Base-by-base conservation (phyloP, 1,284 basidiomycete genomes). In the Stereum hirsutum region DNA sequence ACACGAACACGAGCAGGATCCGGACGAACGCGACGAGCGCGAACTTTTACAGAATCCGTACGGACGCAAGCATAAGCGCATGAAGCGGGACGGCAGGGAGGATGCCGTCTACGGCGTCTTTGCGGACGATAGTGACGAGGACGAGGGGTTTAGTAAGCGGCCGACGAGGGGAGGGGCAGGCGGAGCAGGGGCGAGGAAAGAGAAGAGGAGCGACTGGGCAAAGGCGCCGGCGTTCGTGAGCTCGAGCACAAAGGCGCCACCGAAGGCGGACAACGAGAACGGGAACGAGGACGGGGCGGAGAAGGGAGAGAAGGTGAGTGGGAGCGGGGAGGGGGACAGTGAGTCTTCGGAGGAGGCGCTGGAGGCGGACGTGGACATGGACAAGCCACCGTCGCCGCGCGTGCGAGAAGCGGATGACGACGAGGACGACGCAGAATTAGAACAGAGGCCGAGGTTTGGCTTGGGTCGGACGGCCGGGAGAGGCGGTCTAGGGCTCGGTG, bases 91-190 rank as follows among this genome's bases (percentile, higher is more conserved):
- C 45, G 80, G 75, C 23, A 89, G 85, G 58, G 83, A 87, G 28
- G 78, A 82, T 45, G 83, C 83, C 1, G 72, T 86, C 44, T 92
- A 94, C 55, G 92, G 92, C 3, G 69, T 91, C 0, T 94, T 92
- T 64, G 89, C 71, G 0, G 78, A 83, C 1, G 73, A 80, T 36
- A 82, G 81, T 44, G 28, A 30, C 28, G 82, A 86, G 30, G 80
- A 81, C 17, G 76, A 78, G 44, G 68, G 59, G 28, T 62, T 56
- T 40, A 56, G 57, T 30, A 30, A 30, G n/a, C 10, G 10, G 10
- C 28, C 28, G 28, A 10, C 28, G n/a, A 10, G 8, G 8, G 23
- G 20, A 12, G 48, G 52, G 42, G 55, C 48, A 52, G 48, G 54
- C 49, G 47, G 48, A 54, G 46, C 52, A 30, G 43, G 47, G 33